Conservation (phyloP, 192 early-diverging fungal species). For the Phlyctochytrium planicorne region DNA sequence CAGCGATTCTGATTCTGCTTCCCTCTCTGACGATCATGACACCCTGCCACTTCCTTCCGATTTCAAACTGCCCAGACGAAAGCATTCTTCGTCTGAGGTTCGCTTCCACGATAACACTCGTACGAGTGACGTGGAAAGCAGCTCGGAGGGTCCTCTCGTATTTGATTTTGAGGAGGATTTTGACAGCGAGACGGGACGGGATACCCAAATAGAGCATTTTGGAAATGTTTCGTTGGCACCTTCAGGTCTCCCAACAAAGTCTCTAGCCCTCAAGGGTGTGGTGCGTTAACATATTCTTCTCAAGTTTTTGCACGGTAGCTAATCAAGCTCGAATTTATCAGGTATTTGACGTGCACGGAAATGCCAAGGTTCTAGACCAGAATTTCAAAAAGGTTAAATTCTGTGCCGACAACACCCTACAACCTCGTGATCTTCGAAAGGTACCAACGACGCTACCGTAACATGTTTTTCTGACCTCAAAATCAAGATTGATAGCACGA, state of each 20-base stretch:
- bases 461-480: not conserved
- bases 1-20: too few relatives aligned
- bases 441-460: constrained; percentile 46
- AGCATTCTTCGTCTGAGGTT: not conserved
- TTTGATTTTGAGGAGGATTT: not conserved
- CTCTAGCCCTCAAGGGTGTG: not conserved
- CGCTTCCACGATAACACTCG: not conserved
- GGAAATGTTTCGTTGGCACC: not conserved
- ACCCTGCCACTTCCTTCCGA: not conserved
- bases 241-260: not conserved
- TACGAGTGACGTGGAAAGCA: not conserved
- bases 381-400: constrained; percentile 78
- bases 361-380: constrained; percentile 68
- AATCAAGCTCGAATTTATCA: too few relatives aligned
- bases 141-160: not conserved
- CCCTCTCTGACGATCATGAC: not conserved
- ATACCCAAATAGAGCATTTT: not conserved
- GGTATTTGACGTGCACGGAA: constrained; percentile 43
- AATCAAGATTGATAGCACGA: constrained; percentile 26
- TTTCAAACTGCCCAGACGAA: not conserved
- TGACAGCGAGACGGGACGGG: not conserved
- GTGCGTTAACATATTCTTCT: too few relatives aligned
- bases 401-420: constrained; percentile 71
- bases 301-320: too few relatives aligned
- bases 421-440: constrained; percentile 85